These are phyloP conservation scores for Ophiostoma himal-ulmi DNA, from an alignment of 2,329 filamentous ascomycete species.

Conservation along the genomic window DNA sequence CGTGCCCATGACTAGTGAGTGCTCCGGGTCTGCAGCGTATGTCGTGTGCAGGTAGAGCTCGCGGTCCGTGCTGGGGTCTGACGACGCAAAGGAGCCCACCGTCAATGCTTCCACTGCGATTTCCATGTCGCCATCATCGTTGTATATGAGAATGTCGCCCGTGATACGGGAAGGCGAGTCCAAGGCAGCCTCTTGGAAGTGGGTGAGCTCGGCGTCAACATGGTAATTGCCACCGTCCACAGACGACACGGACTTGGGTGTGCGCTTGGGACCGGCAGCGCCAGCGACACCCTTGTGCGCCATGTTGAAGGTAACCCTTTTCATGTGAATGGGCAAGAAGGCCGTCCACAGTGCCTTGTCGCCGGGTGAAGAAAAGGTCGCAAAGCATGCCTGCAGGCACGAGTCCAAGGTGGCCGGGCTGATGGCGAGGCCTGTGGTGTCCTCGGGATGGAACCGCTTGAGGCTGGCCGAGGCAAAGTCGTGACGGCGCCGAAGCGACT, in stretches of 20 bases:
- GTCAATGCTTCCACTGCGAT: conserved; percentile 34
- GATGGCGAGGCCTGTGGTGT: conserved; percentile 35
- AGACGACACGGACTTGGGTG: neutral
- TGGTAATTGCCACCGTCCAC: conserved; percentile 22
- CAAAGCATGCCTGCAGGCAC: conserved; percentile 40
- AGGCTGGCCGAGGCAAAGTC: conserved; percentile 34
- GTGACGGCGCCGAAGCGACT: conserved; percentile 34
- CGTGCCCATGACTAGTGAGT: conserved; percentile 33
- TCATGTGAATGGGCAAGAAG: conserved; percentile 37
- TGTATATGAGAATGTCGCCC: conserved; percentile 36
- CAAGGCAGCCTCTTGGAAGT: conserved; percentile 27
- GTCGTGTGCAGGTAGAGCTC: conserved; percentile 36
- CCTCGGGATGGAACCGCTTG: conserved; percentile 32
- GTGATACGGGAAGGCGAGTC: conserved; percentile 31
- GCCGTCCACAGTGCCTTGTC: conserved; percentile 41
- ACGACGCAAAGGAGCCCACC: conserved; percentile 32
- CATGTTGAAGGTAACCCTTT: conserved; percentile 36
- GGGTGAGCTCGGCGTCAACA: conserved; percentile 34
- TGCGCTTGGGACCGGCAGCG: neutral
- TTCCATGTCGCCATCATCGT: conserved; percentile 31
- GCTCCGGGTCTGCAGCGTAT: conserved; percentile 38
- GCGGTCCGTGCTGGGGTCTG: conserved; percentile 32
- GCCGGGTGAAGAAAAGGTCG: conserved; percentile 38
- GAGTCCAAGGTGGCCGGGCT: conserved; percentile 40
- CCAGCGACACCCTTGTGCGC: conserved; percentile 21